Conservation (phyloP, 1,139 yeast genomes). For the Tardiomyces depauwii region DNA sequence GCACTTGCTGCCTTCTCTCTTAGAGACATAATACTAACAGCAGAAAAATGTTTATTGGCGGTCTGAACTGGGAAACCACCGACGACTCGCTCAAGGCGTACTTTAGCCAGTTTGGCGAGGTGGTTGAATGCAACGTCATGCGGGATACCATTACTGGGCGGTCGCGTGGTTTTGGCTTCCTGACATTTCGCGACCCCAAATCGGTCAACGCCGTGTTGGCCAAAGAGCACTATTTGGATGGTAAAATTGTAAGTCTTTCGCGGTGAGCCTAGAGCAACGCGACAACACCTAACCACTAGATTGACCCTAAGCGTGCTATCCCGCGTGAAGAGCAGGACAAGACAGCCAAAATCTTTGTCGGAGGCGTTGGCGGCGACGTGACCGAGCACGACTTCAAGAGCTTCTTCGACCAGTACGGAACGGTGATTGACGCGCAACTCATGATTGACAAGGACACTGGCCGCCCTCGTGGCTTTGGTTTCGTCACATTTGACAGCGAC, state of each 20-base stretch:
- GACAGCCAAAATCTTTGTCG: conserved; percentile 95
- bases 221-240: conserved; percentile 85
- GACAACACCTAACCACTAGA: conserved; percentile 18
- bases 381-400: conserved; percentile 85
- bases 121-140: conserved; percentile 86
- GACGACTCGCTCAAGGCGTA: conserved; percentile 68
- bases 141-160: conserved; percentile 83
- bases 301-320: conserved; percentile 96
- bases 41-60: conserved; percentile 89
- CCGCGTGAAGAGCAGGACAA: conserved; percentile 97
- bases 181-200: conserved; percentile 72
- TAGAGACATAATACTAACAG: neutral
- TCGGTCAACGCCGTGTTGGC: conserved; percentile 84
- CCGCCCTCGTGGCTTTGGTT: conserved; percentile 95
- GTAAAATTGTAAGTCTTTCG: conserved; percentile 44
- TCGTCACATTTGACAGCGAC: conserved; percentile 91
- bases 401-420: conserved; percentile 84
- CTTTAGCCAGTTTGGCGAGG: conserved; percentile 85
- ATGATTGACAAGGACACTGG: conserved; percentile 99
- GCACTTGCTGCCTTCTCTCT: neutral
- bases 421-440: conserved; percentile 90
- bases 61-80: conserved; percentile 96
- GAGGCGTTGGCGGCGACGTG: conserved; percentile 95
- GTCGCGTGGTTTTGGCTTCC: conserved; percentile 94
- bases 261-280: neutral